Conservation (phyloP, 345 rosid species). For the Eucalyptus marginata region DNA sequence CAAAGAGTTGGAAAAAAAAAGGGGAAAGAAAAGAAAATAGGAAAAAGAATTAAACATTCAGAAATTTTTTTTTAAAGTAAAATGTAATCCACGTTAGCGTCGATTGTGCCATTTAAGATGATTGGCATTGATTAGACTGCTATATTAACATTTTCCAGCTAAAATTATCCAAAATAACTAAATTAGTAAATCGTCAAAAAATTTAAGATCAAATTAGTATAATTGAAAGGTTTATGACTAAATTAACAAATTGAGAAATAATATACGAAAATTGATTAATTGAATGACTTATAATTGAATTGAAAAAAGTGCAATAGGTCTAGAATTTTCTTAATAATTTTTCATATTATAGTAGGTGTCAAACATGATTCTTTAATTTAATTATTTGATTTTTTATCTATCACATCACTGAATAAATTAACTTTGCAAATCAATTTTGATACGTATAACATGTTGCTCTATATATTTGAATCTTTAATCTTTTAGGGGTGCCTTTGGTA, state of each 20-base stretch:
- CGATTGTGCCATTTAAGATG: rapidly evolving
- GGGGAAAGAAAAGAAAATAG: too few relatives aligned
- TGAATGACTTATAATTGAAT: too few relatives aligned
- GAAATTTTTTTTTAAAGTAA: background rate
- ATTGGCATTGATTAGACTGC: rapidly evolving
- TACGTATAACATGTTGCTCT: background rate
- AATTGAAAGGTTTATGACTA: rapidly evolving
- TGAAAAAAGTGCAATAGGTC: rapidly evolving
- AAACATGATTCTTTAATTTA: background rate
- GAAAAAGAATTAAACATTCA: background rate
- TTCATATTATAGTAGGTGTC: background rate
- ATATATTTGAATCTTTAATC: background rate
- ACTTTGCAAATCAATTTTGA: background rate
- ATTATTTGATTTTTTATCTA: background rate
- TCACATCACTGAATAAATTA: background rate
- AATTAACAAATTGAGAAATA: too few relatives aligned
- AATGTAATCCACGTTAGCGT: too few relatives aligned
- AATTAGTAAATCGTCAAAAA: too few relatives aligned
- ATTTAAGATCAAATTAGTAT: too few relatives aligned
- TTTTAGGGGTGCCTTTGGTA: background rate
- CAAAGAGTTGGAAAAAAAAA: too few relatives aligned
- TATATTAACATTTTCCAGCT: too few relatives aligned
- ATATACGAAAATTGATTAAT: too few relatives aligned
- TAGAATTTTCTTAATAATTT: too few relatives aligned
- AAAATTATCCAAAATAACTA: too few relatives aligned